Conservation (phyloP, 768 basidiomycete species). For the Pleurotus pulmonarius region DNA sequence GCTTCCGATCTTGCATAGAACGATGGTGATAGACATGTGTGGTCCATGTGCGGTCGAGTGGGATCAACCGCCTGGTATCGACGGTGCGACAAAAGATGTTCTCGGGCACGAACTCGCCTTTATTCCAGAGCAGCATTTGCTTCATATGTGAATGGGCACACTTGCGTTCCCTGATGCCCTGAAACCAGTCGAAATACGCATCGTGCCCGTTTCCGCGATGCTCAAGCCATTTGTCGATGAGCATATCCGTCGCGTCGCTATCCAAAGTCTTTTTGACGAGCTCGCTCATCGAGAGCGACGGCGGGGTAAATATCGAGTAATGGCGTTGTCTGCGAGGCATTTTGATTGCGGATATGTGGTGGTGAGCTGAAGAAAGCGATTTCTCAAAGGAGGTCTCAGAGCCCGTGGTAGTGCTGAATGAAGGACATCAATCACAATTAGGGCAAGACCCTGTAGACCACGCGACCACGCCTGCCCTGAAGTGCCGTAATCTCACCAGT, state of each 20-base stretch:
- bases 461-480: conserved; percentile 6
- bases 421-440: conserved; percentile 5
- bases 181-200: conserved; percentile 77
- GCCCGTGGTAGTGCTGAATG: not conserved
- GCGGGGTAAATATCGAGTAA: conserved; percentile 66
- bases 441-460: not conserved
- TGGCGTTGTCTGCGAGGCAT: conserved; percentile 42
- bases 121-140: conserved; percentile 56
- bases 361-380: not conserved
- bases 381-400: not conserved
- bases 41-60: conserved; percentile 78
- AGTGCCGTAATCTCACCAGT: not conserved
- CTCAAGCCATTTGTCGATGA: conserved; percentile 84
- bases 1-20: conserved; percentile 67
- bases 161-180: conserved; percentile 62
- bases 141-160: conserved; percentile 42
- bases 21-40: conserved; percentile 79
- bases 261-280: conserved; percentile 76
- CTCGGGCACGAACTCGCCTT: conserved; percentile 75
- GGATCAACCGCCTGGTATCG: conserved; percentile 74
- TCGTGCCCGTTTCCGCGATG: conserved; percentile 58
- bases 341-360: not conserved
- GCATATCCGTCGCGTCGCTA: conserved; percentile 71
- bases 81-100: conserved; percentile 79
- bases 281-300: conserved; percentile 70